Evolutionary conservation across 306 rosid species (phyloP).

Genomic region (Abrus precatorius): DNA sequence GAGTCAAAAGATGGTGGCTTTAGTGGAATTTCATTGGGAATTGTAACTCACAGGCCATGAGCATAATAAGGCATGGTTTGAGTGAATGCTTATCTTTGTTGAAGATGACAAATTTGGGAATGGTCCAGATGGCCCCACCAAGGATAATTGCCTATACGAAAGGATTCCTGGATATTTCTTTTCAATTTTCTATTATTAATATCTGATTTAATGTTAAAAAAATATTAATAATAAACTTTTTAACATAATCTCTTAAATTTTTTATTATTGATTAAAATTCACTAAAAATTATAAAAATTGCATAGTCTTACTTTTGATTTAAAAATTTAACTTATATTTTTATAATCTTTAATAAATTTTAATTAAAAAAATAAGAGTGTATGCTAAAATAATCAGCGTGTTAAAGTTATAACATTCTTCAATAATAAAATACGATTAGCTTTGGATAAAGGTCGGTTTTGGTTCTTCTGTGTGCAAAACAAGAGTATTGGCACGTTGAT

Average conservation of each 20-base stretch:
- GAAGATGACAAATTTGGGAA: constrained; percentile 43
- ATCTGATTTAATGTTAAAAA: no score
- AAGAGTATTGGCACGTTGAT: background rate
- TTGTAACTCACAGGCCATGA: constrained; percentile 20
- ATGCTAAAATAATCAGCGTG: no score
- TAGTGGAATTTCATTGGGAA: constrained; percentile 37
- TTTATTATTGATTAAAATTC: background rate
- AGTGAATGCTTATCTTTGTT: constrained; percentile 56
- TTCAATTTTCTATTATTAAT: constrained; percentile 21
- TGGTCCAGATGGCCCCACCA: constrained; percentile 57
- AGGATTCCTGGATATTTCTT: constrained; percentile 16
- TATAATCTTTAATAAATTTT: no score
- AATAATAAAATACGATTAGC: background rate
- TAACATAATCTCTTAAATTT: no score
- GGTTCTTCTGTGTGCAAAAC: background rate
- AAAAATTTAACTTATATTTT: no score
- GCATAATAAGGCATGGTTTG: background rate
- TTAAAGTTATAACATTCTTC: background rate
- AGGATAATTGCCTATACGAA: constrained; percentile 43
- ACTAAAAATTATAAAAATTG: no score
- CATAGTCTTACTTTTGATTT: no score
- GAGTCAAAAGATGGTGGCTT: constrained; percentile 55
- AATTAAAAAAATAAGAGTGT: no score
- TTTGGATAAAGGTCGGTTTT: constrained; percentile 12
- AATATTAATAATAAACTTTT: no score